These are phyloP conservation scores for Hygrophorus russula DNA, from an alignment of 768 basidiomycete species.

Conservation along the genomic window DNA sequence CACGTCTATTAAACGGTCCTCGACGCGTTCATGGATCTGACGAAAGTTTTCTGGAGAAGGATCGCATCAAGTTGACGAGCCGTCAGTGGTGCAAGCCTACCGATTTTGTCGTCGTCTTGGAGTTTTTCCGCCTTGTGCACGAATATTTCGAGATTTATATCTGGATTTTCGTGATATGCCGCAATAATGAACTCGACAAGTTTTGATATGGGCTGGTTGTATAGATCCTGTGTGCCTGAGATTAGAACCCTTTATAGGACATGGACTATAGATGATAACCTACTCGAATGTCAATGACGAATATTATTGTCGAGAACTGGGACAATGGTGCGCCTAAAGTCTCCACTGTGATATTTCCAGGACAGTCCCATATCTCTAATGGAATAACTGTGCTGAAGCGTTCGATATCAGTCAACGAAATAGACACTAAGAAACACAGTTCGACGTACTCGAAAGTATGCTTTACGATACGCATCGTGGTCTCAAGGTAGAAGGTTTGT, in stretches of 20 bases:
- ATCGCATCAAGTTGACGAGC: conserved; percentile 2
- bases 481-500: conserved; percentile 84
- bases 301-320: conserved; percentile 78
- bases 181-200: conserved; percentile 75
- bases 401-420: conserved; percentile 4
- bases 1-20: conserved; percentile 71
- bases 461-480: conserved; percentile 68
- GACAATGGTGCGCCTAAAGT: conserved; percentile 66
- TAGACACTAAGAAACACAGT: neutral
- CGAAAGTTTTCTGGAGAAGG: conserved; percentile 70
- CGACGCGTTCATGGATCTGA: conserved; percentile 80
- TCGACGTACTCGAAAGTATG: conserved; percentile 66
- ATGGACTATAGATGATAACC: conserved; percentile 15
- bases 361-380: conserved; percentile 93
- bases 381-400: conserved; percentile 73
- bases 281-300: conserved; percentile 92
- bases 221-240: conserved; percentile 48
- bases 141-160: conserved; percentile 80
- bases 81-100: conserved; percentile 27
- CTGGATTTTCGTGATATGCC: conserved; percentile 64
- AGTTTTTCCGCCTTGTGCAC: conserved; percentile 93
- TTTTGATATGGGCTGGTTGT: conserved; percentile 73
- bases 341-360: conserved; percentile 73
- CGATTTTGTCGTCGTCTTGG: conserved; percentile 84
- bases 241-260: neutral